Conservation (phyloP, 129 eudicot species). For the Chrysanthemum lavandulifolium region DNA sequence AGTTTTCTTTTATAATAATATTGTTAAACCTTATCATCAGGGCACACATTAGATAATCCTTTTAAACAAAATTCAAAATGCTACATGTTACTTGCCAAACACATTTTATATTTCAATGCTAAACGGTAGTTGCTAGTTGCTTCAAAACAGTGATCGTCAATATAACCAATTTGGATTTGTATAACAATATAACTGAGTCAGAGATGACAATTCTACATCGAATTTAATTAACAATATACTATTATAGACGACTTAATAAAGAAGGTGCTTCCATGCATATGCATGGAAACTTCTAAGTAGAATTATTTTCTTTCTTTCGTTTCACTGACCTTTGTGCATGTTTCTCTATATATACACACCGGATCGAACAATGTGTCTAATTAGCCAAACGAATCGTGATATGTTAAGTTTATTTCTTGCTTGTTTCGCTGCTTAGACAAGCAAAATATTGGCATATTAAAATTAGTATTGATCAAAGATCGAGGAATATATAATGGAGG, state of each 20-base stretch:
- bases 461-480: background rate
- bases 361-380: background rate
- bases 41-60: too few relatives aligned
- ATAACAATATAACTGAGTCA: background rate
- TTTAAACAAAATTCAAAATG: too few relatives aligned
- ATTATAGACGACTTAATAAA: background rate
- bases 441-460: background rate
- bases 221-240: too few relatives aligned
- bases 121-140: too few relatives aligned
- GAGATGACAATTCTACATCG: too few relatives aligned
- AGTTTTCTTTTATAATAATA: too few relatives aligned
- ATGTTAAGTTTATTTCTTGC: background rate
- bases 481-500: conserved; percentile 5
- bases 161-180: too few relatives aligned
- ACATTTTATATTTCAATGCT: too few relatives aligned
- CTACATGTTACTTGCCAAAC: too few relatives aligned
- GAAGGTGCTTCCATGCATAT: conserved; percentile 24
- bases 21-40: too few relatives aligned
- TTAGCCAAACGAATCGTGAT: background rate
- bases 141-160: background rate
- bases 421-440: background rate
- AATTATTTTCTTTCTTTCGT: conserved; percentile 10
- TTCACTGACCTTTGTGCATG: conserved; percentile 2
- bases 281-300: conserved; percentile 27
- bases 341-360: background rate